phyloP scores from a whole-genome alignment of 345 rosid genomes.

The Salix brachista region DNA sequence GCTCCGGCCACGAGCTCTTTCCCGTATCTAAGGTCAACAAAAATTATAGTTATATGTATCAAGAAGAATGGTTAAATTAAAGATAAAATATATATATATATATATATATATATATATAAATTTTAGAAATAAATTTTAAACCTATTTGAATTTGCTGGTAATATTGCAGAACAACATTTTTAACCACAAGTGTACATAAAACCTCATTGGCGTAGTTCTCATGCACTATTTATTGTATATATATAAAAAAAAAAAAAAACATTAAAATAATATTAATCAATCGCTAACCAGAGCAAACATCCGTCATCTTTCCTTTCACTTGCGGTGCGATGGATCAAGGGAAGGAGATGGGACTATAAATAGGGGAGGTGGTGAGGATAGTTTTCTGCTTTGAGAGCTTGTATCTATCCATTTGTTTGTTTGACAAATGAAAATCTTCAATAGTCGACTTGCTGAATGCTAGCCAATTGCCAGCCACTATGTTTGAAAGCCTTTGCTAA shows the following conservation, averaged over 20 bases:
- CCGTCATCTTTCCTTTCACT: not conserved
- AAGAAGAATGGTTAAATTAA: not conserved
- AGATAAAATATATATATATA: no score
- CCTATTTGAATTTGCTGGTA: no score
- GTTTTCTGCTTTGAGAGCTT: not conserved
- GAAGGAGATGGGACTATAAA: not conserved
- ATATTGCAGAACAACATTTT: no score
- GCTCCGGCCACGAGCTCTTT: slow-evolving; percentile 41
- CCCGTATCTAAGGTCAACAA: not conserved
- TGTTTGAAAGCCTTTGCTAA: not conserved
- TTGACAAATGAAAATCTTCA: not conserved
- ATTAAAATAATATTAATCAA: not conserved
- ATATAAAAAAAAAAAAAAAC: no score
- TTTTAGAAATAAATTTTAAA: not conserved
- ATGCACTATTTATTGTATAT: no score
- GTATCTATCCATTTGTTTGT: not conserved
- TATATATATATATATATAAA: no score
- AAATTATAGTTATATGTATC: not conserved
- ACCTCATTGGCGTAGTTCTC: no score
- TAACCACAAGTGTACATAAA: no score
- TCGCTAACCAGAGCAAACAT: not conserved
- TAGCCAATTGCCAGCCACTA: not conserved
- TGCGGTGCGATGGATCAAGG: not conserved
- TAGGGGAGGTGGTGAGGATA: not conserved
- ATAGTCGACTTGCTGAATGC: not conserved